Evolutionary conservation across 2,329 filamentous ascomycete genomes (phyloP).

Genomic region (Trichoderma sp.): DNA sequence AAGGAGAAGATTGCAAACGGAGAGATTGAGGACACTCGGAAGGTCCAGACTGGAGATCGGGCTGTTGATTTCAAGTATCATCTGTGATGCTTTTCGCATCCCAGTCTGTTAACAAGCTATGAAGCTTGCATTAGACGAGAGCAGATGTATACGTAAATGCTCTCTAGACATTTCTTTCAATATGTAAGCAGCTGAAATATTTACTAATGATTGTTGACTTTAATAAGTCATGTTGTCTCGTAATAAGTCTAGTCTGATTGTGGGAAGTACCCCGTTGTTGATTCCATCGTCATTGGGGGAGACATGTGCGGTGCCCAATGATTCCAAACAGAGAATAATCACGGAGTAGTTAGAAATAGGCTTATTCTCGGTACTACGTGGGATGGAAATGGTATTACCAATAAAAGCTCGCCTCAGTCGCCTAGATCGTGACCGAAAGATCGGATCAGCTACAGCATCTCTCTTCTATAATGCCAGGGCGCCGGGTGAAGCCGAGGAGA

Average conservation of each 20-base stretch:
- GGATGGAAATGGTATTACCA: not conserved
- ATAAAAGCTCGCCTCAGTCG: not conserved
- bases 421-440: not conserved
- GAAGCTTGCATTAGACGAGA: not conserved
- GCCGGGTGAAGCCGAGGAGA: not conserved
- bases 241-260: not conserved
- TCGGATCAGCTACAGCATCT: not conserved
- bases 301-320: not conserved
- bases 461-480: not conserved
- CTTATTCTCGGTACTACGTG: not conserved
- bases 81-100: slow-evolving; percentile 23
- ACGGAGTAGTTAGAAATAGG: not conserved
- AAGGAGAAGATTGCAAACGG: slow-evolving; percentile 38
- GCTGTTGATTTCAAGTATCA: slow-evolving; percentile 50
- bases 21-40: slow-evolving; percentile 43
- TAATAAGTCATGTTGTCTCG: not conserved
- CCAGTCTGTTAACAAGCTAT: not conserved
- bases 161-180: not conserved
- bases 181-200: not conserved
- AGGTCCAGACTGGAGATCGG: slow-evolving; percentile 46
- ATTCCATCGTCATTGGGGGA: not conserved
- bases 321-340: not conserved
- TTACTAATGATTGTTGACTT: not conserved
- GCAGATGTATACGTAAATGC: not conserved
- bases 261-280: not conserved